Evolutionary conservation across 2,329 filamentous ascomycete species (phyloP), one percentile per base, ranked within the genome.

Genomic region (Colletotrichum sp.): DNA sequence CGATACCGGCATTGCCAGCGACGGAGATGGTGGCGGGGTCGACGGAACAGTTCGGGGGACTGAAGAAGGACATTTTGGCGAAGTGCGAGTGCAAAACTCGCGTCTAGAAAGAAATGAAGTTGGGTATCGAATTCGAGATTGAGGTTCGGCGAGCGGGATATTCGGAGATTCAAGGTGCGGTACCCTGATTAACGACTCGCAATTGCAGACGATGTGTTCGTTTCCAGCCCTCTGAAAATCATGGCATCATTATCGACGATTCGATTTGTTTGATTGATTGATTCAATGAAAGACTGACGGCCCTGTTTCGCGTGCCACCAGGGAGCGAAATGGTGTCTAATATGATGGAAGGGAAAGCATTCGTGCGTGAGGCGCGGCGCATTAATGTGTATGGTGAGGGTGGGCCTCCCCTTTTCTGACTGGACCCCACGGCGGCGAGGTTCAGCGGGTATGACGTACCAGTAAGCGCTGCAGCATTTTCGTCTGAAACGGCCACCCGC

Each of bases 1-100:
- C 90, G 71, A 93, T 88, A 79, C 91, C 88, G 15, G 90, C 88
- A 83, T 93, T 89, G 77, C 90, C 89, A 32, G 84, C 81, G 8
- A 82, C 79, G 3, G 90, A 90, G 57, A 88, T 84, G 69, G 81
- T 78, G 79, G 67, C 43, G 6, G 34, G 32, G 58, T 67, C 28
- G 18, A n/a, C 30, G 0, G 67, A 70, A 18, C 75, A 73, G 24
- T 77, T 65, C 5, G 75, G 43, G 15, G 30, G 24, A 12, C 67
- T 57, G 32, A 75, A 75, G 6, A 75, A 26, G 5, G 32, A 63
- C 69, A 75, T 75, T 8, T 57, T 34, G 30, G 28, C 32, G 7
- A 34, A n/a, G 8, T 30, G 18, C 24, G 12, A 21, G 38, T 9
- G 8, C 9, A 34, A 16, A 8, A 61, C 13, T 32, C 15, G n/a